Conservation (phyloP, 2,329 filamentous ascomycete genomes). For the Dendrostoma leiphaemia region DNA sequence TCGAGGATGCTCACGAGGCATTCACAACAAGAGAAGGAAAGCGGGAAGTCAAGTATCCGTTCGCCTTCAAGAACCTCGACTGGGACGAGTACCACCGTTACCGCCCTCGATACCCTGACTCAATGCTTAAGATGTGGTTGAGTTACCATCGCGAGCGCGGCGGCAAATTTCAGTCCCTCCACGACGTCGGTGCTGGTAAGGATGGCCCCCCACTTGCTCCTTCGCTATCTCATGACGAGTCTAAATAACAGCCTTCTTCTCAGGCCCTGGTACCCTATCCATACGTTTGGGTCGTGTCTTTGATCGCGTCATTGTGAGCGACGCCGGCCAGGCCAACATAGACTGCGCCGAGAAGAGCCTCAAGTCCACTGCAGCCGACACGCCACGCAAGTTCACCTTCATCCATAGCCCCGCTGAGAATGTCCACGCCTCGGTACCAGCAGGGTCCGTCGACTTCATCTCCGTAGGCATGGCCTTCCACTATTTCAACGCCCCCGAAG, state of each 20-base stretch:
- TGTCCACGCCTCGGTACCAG: conserved; percentile 8
- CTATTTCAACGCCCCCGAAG: conserved; percentile 19
- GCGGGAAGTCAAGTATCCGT: conserved; percentile 19
- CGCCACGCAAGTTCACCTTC: conserved; percentile 4
- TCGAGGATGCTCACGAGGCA: conserved; percentile 19
- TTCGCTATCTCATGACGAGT: background rate
- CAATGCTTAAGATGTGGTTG: conserved; percentile 20
- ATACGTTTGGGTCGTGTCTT: conserved; percentile 12
- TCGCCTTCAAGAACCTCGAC: conserved; percentile 22
- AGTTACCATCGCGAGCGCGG: conserved; percentile 16
- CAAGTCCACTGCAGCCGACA: background rate
- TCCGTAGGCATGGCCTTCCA: conserved; percentile 22
- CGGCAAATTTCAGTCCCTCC: conserved; percentile 14
- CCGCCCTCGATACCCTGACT: conserved; percentile 20
- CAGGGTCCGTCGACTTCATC: conserved; percentile 19
- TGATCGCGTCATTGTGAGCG: conserved; percentile 15
- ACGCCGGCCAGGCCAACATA: conserved; percentile 19
- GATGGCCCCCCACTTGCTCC: background rate
- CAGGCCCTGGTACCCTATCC: conserved; percentile 20
- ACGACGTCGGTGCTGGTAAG: conserved; percentile 21
- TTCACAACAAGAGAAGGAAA: conserved; percentile 1
- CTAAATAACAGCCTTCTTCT: background rate
- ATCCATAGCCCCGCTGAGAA: conserved; percentile 19
- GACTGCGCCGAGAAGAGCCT: conserved; percentile 12
- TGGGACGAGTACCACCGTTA: conserved; percentile 22